Evolutionary conservation across 2,329 filamentous ascomycete genomes (phyloP).

Genomic region (Pseudogymnoascus sp.): DNA sequence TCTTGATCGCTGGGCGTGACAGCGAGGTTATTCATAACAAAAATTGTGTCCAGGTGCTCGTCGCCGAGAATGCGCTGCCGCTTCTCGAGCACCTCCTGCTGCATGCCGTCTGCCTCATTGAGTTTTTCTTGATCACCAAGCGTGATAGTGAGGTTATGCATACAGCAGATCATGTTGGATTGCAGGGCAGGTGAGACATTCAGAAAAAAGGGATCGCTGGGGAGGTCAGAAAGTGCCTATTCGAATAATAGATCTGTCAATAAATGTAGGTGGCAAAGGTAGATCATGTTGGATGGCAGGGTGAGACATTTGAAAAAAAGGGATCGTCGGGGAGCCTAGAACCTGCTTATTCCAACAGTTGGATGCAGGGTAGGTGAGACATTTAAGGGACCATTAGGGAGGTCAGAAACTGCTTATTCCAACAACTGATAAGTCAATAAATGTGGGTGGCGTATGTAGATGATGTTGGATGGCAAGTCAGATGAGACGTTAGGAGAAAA

Average conservation of each 20-base stretch:
- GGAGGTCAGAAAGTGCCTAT: background rate
- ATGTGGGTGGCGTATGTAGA: background rate
- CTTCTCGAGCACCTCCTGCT: background rate
- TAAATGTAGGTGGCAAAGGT: background rate
- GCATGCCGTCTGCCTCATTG: background rate
- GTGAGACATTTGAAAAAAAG: background rate
- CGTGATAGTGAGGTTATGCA: no score
- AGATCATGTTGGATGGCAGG: background rate
- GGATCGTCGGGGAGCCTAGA: background rate
- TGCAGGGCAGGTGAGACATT: background rate
- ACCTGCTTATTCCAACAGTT: no score
- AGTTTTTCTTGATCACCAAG: no score
- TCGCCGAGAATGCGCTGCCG: background rate
- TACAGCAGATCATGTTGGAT: no score
- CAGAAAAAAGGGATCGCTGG: background rate
- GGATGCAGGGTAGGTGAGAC: background rate
- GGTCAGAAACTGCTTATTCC: background rate
- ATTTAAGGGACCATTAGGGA: background rate
- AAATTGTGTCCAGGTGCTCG: slow-evolving; percentile 9
- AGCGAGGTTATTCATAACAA: slow-evolving; percentile 11
- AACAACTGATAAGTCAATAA: background rate
- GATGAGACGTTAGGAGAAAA: no score
- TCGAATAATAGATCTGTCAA: background rate
- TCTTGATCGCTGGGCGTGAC: slow-evolving; percentile 9
- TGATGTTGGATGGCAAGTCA: background rate